Evolutionary conservation across 495 filamentous ascomycete species (phyloP).

Genomic region (Tuber umbilicatum): DNA sequence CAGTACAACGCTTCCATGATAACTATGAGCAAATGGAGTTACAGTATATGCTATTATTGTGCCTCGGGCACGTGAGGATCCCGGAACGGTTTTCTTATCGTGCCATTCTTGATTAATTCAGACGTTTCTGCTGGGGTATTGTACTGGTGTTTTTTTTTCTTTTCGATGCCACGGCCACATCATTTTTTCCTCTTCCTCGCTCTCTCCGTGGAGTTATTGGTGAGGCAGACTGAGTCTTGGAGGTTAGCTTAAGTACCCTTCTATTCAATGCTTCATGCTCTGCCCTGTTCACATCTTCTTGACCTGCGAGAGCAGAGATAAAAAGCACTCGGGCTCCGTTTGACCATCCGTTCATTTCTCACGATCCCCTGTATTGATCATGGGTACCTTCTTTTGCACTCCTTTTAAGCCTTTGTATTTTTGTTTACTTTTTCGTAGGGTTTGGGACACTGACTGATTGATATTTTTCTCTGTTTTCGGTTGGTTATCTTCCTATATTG

Average conservation of each 20-base stretch:
- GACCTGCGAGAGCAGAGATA: background rate
- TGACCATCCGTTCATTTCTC: slow-evolving; percentile 1
- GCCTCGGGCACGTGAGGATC: background rate
- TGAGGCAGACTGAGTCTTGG: background rate
- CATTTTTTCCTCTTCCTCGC: background rate
- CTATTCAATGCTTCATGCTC: background rate
- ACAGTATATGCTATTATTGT: background rate
- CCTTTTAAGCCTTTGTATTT: background rate
- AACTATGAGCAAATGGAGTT: background rate
- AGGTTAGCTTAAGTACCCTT: background rate
- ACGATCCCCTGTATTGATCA: slow-evolving; percentile 1
- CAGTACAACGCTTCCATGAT: background rate
- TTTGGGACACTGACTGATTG: background rate
- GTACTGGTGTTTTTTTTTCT: background rate
- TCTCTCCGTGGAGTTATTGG: background rate
- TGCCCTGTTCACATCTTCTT: background rate
- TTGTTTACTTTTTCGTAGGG: background rate
- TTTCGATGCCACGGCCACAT: background rate
- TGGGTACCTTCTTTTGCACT: background rate
- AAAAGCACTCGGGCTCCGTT: background rate
- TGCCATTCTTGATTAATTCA: background rate
- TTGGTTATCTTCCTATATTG: background rate
- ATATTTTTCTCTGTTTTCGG: background rate
- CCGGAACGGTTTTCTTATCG: background rate
- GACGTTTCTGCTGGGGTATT: background rate